A percentile compares a stretch with the other conserved stretches of the same genome.
Conservation (phyloP, 176 grass and related monocot species). For the Avena eriantha region DNA sequence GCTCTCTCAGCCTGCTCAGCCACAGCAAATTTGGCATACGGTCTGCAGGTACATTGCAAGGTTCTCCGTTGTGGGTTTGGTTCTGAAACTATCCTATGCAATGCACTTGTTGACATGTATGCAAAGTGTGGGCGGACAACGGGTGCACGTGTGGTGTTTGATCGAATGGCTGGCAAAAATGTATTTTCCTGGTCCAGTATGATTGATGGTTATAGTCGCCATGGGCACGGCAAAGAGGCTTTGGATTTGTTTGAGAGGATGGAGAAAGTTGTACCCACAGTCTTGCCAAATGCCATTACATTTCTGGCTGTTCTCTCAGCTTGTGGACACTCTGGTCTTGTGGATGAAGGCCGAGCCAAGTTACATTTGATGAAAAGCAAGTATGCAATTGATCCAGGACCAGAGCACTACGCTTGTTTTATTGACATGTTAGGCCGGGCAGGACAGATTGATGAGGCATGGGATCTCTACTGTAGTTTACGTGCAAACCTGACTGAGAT, state of each 20-base stretch:
- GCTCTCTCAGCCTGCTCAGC: conserved; percentile 61
- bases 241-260: conserved; percentile 58
- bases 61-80: conserved; percentile 46
- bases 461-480: conserved; percentile 61
- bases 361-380: conserved; percentile 62
- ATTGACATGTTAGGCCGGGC: conserved; percentile 65
- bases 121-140: conserved; percentile 59
- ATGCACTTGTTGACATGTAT: conserved; percentile 75
- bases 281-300: conserved; percentile 68
- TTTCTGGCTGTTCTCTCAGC: conserved; percentile 68
- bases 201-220: conserved; percentile 52
- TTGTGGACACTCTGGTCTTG: conserved; percentile 62
- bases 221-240: conserved; percentile 51
- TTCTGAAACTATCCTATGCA: conserved; percentile 62
- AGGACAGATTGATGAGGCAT: conserved; percentile 61
- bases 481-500: conserved; percentile 11
- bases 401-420: conserved; percentile 62
- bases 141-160: conserved; percentile 38
- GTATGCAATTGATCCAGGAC: conserved; percentile 53
- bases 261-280: conserved; percentile 35
- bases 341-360: conserved; percentile 50
- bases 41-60: conserved; percentile 64
- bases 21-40: conserved; percentile 31
- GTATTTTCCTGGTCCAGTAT: conserved; percentile 76
- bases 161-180: conserved; percentile 52